Evolutionary conservation across 139 green algal species (phyloP).

Genomic region (Chlamydomonas sp.): DNA sequence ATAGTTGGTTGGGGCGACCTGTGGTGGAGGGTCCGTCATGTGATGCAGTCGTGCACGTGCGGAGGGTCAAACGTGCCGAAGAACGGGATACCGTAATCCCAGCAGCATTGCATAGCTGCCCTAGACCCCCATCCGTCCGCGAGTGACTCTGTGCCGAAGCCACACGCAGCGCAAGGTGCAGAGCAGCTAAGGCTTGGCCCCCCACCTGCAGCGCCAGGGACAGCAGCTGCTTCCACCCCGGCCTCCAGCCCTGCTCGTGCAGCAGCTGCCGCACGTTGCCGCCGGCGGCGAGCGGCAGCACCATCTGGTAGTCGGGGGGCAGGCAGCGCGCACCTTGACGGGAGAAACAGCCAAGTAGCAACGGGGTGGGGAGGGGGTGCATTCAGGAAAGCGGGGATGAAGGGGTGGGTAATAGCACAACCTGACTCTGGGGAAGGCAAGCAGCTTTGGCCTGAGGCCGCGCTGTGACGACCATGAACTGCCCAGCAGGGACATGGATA

Average conservation of each 20-base stretch:
- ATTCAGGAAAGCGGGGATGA: neutral
- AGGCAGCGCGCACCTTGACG: constrained; percentile 67
- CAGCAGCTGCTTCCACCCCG: constrained; percentile 48
- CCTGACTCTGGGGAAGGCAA: no score
- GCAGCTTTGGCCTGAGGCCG: no score
- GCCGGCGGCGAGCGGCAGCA: constrained; percentile 65
- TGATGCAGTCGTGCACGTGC: no score
- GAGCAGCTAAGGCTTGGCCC: constrained; percentile 45
- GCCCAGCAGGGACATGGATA: no score
- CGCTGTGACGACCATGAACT: no score
- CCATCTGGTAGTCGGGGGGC: constrained; percentile 79
- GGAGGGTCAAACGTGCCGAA: no score
- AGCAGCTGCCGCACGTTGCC: constrained; percentile 61
- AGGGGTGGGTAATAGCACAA: no score
- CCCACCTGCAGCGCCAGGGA: constrained; percentile 62
- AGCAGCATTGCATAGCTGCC: neutral
- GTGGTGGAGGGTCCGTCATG: no score
- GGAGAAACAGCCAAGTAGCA: neutral
- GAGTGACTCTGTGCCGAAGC: no score
- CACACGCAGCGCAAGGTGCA: constrained; percentile 51
- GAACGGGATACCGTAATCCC: neutral
- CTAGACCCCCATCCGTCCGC: no score
- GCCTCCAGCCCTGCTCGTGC: constrained; percentile 72
- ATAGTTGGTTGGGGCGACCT: no score
- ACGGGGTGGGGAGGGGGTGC: neutral